Evolutionary conservation across 2,329 filamentous ascomycete species (phyloP).

Genomic region (Eutypella sp.): DNA sequence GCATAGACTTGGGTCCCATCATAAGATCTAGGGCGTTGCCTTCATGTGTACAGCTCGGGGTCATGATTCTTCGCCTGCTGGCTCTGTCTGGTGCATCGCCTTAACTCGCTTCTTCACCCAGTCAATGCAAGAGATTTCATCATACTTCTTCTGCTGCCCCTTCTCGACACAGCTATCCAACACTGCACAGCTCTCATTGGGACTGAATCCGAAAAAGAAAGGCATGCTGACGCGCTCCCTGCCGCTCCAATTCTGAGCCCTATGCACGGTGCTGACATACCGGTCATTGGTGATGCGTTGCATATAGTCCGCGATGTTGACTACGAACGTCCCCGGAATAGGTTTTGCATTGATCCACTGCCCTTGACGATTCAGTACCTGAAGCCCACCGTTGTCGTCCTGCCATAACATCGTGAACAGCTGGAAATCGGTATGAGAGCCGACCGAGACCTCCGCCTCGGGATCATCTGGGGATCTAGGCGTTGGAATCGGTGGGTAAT

Average conservation of each 20-base stretch:
- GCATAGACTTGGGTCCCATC: too few species aligned
- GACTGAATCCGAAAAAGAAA: constrained; percentile 21
- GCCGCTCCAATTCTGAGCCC: constrained; percentile 1
- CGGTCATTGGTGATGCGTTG: constrained; percentile 2
- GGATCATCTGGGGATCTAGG: constrained; percentile 16
- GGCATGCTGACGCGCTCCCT: constrained; percentile 2
- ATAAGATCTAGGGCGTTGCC: too few species aligned
- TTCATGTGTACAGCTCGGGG: too few species aligned
- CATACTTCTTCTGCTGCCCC: constrained; percentile 31
- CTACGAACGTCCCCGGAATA: constrained; percentile 4
- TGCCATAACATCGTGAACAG: constrained; percentile 41
- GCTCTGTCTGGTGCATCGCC: constrained; percentile 27
- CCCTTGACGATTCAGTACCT: constrained; percentile 37
- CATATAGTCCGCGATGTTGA: constrained; percentile 4
- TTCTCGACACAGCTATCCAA: constrained; percentile 31
- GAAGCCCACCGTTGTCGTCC: constrained; percentile 34
- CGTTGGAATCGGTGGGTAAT: constrained; percentile 30
- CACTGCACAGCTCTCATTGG: constrained; percentile 36
- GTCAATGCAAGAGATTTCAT: constrained; percentile 33
- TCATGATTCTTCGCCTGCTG: not conserved
- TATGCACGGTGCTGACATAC: constrained; percentile 3
- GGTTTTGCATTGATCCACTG: constrained; percentile 34
- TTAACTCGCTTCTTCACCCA: constrained; percentile 32
- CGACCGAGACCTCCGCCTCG: constrained; percentile 21
- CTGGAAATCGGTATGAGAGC: constrained; percentile 42